Percentiles rank a stretch among this genome's conserved stretches.
Evolutionary conservation across 2,329 filamentous ascomycete genomes (phyloP).

Genomic region (Fusarium multiceps): DNA sequence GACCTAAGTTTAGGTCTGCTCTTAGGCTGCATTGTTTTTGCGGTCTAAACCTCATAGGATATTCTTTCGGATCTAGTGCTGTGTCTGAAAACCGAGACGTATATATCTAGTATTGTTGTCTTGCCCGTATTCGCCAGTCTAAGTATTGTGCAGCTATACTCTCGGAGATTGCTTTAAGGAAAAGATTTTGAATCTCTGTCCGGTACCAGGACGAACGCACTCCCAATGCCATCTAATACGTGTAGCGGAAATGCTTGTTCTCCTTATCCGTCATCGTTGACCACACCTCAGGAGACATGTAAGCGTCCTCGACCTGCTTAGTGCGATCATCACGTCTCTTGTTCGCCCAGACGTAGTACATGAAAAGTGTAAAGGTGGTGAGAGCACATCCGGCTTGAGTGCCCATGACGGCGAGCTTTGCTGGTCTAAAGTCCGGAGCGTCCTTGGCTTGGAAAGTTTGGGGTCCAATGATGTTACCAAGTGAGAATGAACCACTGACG

Average conservation of each 20-base stretch:
- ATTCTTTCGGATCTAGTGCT: too few species aligned
- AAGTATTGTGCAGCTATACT: too few species aligned
- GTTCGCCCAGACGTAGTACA: conserved; percentile 64
- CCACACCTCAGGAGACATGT: conserved; percentile 58
- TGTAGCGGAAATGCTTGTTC: conserved; percentile 68
- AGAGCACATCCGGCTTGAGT: conserved; percentile 59
- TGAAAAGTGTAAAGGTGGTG: conserved; percentile 57
- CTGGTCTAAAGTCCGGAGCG: conserved; percentile 63
- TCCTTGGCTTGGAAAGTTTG: conserved; percentile 66
- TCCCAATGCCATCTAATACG: conserved; percentile 47
- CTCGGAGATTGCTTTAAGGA: too few species aligned
- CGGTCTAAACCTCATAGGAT: too few species aligned
- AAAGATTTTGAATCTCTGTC: too few species aligned
- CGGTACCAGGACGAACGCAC: too few species aligned
- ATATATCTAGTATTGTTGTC: too few species aligned
- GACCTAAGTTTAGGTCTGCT: too few species aligned
- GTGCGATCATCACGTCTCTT: conserved; percentile 50
- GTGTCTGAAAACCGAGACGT: too few species aligned
- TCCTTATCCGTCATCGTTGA: conserved; percentile 65
- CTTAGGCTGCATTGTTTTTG: too few species aligned
- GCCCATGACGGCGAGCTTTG: conserved; percentile 65
- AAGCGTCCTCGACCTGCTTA: conserved; percentile 54
- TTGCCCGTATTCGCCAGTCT: too few species aligned
- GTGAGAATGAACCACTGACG: conserved; percentile 62
- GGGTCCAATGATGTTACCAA: conserved; percentile 68